Percentiles rank a stretch among this genome's conserved stretches.
These are phyloP conservation scores for Torulaspora indica DNA, from an alignment of 805 yeast genomes.

Conservation along the genomic window DNA sequence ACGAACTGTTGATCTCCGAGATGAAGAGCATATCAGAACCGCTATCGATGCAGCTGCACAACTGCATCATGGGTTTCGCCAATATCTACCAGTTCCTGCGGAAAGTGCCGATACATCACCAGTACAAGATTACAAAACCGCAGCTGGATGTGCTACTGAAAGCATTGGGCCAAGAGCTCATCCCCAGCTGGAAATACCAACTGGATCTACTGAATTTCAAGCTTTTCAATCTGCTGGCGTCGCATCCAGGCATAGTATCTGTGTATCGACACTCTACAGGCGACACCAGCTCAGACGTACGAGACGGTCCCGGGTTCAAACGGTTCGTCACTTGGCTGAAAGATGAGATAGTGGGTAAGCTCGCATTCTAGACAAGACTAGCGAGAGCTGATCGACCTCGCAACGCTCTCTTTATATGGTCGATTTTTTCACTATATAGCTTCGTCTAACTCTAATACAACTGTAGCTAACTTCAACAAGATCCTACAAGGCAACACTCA, in stretches of 20 bases:
- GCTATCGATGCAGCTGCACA: slow-evolving; percentile 18
- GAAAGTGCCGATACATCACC: slow-evolving; percentile 20
- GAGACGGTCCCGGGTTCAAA: slow-evolving; percentile 17
- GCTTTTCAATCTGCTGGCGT: slow-evolving; percentile 17
- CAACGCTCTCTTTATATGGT: not conserved
- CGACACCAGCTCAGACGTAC: slow-evolving; percentile 7
- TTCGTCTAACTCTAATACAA: too few species aligned
- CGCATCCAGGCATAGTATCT: slow-evolving; percentile 10
- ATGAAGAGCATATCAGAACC: slow-evolving; percentile 11
- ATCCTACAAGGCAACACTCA: not conserved
- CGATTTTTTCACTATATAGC: not conserved
- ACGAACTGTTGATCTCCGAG: slow-evolving; percentile 13
- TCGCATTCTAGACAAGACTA: slow-evolving; percentile 7
- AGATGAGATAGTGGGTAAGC: slow-evolving; percentile 20
- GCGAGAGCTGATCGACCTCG: too few species aligned
- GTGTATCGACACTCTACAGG: slow-evolving; percentile 13
- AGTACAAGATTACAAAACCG: slow-evolving; percentile 18
- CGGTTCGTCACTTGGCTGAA: slow-evolving; percentile 23
- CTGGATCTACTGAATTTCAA: slow-evolving; percentile 23
- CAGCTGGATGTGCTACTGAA: slow-evolving; percentile 19
- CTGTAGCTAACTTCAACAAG: too few species aligned
- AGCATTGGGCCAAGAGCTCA: slow-evolving; percentile 23
- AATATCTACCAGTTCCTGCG: slow-evolving; percentile 24
- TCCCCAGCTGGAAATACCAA: slow-evolving; percentile 26
- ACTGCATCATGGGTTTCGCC: slow-evolving; percentile 26